These are phyloP conservation scores for Zanthoxylum bungeanum DNA, from an alignment of 345 rosid species.

Conservation along the genomic window DNA sequence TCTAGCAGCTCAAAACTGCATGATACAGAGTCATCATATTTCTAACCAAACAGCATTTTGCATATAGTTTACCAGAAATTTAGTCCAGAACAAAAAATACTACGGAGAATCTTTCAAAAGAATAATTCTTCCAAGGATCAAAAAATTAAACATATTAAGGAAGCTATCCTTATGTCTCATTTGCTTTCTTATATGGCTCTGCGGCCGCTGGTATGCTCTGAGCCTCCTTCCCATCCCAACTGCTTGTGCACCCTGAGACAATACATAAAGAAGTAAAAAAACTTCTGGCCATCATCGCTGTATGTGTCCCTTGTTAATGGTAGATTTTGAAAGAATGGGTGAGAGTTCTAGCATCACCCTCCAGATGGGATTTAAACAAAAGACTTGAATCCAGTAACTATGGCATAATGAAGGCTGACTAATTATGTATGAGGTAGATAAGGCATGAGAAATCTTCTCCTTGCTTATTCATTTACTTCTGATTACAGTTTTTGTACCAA, in stretches of 20 bases:
- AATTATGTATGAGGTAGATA: background rate
- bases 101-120: background rate
- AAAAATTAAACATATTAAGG: background rate
- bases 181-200: slow-evolving; percentile 75
- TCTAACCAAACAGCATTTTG: background rate
- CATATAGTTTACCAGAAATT: background rate
- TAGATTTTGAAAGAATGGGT: background rate
- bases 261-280: background rate
- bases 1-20: slow-evolving; percentile 93
- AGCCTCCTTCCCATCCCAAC: slow-evolving; percentile 94
- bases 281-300: background rate
- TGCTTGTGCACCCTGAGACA: slow-evolving; percentile 87
- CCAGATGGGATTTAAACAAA: background rate
- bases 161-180: slow-evolving; percentile 63
- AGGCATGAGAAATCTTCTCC: background rate
- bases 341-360: background rate
- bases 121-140: background rate
- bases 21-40: slow-evolving; percentile 14
- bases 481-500: background rate
- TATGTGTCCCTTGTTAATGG: background rate
- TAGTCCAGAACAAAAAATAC: background rate
- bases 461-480: background rate
- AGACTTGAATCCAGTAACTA: background rate
- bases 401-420: background rate
- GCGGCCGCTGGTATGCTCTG: slow-evolving; percentile 73